phyloP scores from a whole-genome alignment of 768 basidiomycete genomes.

The Epithele typhae region DNA sequence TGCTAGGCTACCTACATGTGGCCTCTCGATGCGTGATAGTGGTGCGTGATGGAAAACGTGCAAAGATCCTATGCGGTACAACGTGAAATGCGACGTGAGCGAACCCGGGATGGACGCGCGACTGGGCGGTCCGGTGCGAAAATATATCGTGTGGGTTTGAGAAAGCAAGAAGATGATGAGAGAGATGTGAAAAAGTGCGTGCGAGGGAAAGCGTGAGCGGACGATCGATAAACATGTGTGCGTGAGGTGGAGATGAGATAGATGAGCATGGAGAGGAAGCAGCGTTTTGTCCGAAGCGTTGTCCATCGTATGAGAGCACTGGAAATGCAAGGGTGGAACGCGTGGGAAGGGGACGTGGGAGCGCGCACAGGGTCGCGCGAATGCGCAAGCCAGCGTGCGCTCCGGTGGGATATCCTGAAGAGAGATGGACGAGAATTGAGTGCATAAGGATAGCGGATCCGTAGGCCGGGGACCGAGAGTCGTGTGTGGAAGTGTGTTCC shows the following conservation, averaged over 20 bases:
- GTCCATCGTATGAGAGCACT: too few relatives aligned
- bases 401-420: not conserved
- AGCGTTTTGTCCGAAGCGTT: not conserved
- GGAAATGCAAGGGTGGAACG: not conserved
- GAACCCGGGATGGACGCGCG: too few relatives aligned
- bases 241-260: not conserved
- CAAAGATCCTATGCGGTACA: constrained; percentile 1
- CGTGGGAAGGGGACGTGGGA: not conserved
- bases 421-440: constrained; percentile 1
- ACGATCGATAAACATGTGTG: too few relatives aligned
- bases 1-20: constrained; percentile 1
- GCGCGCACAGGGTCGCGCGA: not conserved
- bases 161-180: too few relatives aligned
- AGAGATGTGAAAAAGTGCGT: not conserved
- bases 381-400: constrained; percentile 1
- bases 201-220: not conserved
- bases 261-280: not conserved
- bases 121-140: too few relatives aligned
- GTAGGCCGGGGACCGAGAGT: constrained; percentile 1
- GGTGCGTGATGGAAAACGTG: not conserved
- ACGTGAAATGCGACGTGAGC: too few relatives aligned
- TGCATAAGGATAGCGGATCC: constrained; percentile 15
- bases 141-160: too few relatives aligned
- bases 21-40: not conserved
- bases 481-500: not conserved